A percentile compares a stretch with the other conserved stretches of the same genome.
These are phyloP conservation scores for Aspergillus luchuensis DNA, from an alignment of 2,329 filamentous ascomycete genomes.

Conservation along the genomic window DNA sequence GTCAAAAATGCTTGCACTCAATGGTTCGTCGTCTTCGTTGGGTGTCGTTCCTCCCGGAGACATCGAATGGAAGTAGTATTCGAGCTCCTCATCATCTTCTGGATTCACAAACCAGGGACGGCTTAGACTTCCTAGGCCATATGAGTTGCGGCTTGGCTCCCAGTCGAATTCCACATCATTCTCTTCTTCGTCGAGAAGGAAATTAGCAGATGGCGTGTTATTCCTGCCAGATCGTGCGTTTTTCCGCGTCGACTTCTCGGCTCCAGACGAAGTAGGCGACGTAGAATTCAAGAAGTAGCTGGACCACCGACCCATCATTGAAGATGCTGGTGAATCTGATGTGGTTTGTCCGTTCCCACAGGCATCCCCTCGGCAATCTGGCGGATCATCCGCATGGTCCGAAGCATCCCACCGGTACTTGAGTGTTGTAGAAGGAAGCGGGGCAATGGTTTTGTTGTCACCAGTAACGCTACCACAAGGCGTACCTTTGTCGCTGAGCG, in stretches of 20 bases:
- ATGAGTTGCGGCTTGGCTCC: constrained; percentile 36
- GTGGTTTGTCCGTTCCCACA: constrained; percentile 63
- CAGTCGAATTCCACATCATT: constrained; percentile 51
- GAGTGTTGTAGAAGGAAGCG: constrained; percentile 80
- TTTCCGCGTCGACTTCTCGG: constrained; percentile 78
- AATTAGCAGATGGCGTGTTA: constrained; percentile 65
- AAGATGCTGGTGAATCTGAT: constrained; percentile 57
- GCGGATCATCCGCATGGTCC: constrained; percentile 71
- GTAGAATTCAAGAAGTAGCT: constrained; percentile 48
- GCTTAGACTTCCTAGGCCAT: constrained; percentile 16
- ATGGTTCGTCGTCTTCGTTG: constrained; percentile 70
- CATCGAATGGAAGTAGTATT: constrained; percentile 71
- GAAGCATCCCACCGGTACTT: constrained; percentile 81
- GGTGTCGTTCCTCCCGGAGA: constrained; percentile 91
- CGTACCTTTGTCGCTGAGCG: constrained; percentile 54
- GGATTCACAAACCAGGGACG: constrained; percentile 38
- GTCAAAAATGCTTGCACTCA: constrained; percentile 69
- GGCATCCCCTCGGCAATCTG: constrained; percentile 33
- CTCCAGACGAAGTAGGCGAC: constrained; percentile 70
- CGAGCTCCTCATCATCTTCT: constrained; percentile 57
- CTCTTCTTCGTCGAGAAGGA: constrained; percentile 64
- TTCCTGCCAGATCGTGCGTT: no score
- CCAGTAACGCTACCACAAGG: constrained; percentile 58
- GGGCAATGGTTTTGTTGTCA: constrained; percentile 84
- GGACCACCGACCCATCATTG: constrained; percentile 35